These are phyloP conservation scores for Shiraia sp. DNA, from an alignment of 2,329 filamentous ascomycete species.

Conservation along the genomic window DNA sequence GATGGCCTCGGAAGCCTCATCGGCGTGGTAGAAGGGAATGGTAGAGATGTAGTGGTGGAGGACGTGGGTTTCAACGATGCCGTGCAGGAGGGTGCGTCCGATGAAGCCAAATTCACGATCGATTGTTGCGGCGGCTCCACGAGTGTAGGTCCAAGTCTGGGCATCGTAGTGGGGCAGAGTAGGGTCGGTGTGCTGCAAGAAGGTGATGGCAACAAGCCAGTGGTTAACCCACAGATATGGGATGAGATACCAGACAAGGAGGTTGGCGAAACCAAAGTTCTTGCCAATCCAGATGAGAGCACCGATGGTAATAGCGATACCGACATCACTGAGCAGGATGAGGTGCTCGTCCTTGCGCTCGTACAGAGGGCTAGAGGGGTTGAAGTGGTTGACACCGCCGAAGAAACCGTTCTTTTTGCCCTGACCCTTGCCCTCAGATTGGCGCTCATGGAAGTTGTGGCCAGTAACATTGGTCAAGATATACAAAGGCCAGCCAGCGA, in stretches of 20 bases:
- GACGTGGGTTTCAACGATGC: conserved; percentile 96
- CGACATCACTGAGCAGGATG: conserved; percentile 85
- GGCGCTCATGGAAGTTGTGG: conserved; percentile 90
- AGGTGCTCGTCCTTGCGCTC: conserved; percentile 88
- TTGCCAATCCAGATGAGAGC: conserved; percentile 71
- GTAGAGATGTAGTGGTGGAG: conserved; percentile 96
- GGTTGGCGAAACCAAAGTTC: conserved; percentile 81
- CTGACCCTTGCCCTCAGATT: conserved; percentile 88
- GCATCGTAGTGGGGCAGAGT: conserved; percentile 89
- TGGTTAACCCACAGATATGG: conserved; percentile 99
- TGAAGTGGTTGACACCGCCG: conserved; percentile 92
- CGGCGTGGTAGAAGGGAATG: conserved; percentile 96
- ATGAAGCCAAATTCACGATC: conserved; percentile 98
- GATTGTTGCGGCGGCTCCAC: conserved; percentile 92
- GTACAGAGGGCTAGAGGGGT: conserved; percentile 84
- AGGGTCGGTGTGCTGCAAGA: conserved; percentile 95
- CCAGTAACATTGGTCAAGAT: conserved; percentile 90
- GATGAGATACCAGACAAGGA: conserved; percentile 91
- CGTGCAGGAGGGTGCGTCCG: conserved; percentile 86
- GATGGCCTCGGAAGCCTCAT: conserved; percentile 93
- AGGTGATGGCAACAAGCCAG: conserved; percentile 98
- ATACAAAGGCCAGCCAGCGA: conserved; percentile 92
- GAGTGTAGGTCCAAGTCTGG: conserved; percentile 87
- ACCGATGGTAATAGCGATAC: conserved; percentile 63
- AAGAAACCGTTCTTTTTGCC: conserved; percentile 85